These are phyloP conservation scores for Cladosporium sp. DNA, from an alignment of 2,329 filamentous ascomycete genomes.

Conservation along the genomic window DNA sequence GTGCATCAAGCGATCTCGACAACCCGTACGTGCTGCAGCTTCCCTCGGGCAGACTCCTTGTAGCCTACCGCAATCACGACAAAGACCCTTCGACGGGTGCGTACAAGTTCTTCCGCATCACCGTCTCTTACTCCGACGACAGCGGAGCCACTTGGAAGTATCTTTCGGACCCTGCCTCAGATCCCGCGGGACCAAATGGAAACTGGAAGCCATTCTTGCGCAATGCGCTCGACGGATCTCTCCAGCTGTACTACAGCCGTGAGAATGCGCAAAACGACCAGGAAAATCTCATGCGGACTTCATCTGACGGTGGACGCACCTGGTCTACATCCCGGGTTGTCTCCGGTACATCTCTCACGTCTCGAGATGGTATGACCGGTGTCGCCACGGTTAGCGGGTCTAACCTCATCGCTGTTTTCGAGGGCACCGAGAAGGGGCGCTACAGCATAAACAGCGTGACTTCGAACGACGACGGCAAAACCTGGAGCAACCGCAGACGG, in stretches of 20 bases:
- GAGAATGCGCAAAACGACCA: constrained; percentile 45
- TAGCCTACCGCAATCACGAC: constrained; percentile 40
- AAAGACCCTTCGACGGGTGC: constrained; percentile 18
- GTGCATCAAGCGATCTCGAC: constrained; percentile 32
- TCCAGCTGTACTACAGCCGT: constrained; percentile 49
- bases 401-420: constrained; percentile 47
- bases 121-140: constrained; percentile 45
- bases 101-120: constrained; percentile 44
- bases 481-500: constrained; percentile 41
- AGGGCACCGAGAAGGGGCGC: constrained; percentile 36
- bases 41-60: constrained; percentile 35
- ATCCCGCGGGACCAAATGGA: constrained; percentile 34
- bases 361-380: constrained; percentile 50
- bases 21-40: constrained; percentile 39
- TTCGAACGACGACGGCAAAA: constrained; percentile 44
- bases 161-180: constrained; percentile 29
- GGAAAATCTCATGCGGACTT: constrained; percentile 45
- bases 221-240: constrained; percentile 38
- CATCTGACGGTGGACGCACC: constrained; percentile 42
- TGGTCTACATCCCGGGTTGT: constrained; percentile 40
- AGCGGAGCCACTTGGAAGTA: constrained; percentile 42
- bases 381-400: constrained; percentile 33
- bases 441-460: constrained; percentile 44
- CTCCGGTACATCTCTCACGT: constrained; percentile 37
- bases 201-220: constrained; percentile 51